These are phyloP conservation scores for Telfairia occidentalis DNA, from an alignment of 331 rosid genomes.

Conservation along the genomic window DNA sequence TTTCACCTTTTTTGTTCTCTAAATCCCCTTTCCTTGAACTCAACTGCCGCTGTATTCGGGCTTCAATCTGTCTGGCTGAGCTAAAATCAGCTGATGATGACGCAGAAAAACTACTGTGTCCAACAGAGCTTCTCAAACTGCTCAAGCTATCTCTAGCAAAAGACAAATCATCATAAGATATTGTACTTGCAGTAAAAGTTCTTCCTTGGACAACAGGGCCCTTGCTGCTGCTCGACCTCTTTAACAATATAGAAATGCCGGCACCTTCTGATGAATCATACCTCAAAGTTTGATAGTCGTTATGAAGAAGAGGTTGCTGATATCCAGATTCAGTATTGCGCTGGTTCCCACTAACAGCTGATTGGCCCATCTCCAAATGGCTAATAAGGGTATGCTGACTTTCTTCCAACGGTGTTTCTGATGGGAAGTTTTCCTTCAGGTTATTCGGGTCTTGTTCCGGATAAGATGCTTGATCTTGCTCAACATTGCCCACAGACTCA, in stretches of 20 bases:
- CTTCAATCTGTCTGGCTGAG: slow-evolving; percentile 47
- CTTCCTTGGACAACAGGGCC: slow-evolving; percentile 58
- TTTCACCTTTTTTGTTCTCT: slow-evolving; percentile 37
- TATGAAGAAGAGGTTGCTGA: slow-evolving; percentile 20
- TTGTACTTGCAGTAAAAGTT: slow-evolving; percentile 46
- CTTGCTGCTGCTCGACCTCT: slow-evolving; percentile 62
- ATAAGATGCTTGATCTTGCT: slow-evolving; percentile 17
- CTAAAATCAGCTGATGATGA: slow-evolving; percentile 71
- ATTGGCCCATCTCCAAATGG: slow-evolving; percentile 20
- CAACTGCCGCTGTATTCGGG: slow-evolving; percentile 45
- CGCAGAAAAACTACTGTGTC: slow-evolving; percentile 61
- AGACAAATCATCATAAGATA: slow-evolving; percentile 45
- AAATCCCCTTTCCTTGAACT: slow-evolving; percentile 46
- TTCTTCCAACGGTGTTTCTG: slow-evolving; percentile 18
- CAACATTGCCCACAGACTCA: slow-evolving; percentile 16
- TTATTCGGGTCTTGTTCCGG: slow-evolving; percentile 14
- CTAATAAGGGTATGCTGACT: slow-evolving; percentile 16
- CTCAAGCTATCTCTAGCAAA: slow-evolving; percentile 46
- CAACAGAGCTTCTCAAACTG: slow-evolving; percentile 56
- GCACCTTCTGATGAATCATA: slow-evolving; percentile 40
- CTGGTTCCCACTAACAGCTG: slow-evolving; percentile 16
- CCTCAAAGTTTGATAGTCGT: slow-evolving; percentile 21
- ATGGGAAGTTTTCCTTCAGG: slow-evolving; percentile 22
- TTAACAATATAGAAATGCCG: slow-evolving; percentile 70
- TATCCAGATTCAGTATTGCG: slow-evolving; percentile 16